Evolutionary conservation across 2,329 filamentous ascomycete genomes (phyloP).

Genomic region (Alternaria brassicicola): DNA sequence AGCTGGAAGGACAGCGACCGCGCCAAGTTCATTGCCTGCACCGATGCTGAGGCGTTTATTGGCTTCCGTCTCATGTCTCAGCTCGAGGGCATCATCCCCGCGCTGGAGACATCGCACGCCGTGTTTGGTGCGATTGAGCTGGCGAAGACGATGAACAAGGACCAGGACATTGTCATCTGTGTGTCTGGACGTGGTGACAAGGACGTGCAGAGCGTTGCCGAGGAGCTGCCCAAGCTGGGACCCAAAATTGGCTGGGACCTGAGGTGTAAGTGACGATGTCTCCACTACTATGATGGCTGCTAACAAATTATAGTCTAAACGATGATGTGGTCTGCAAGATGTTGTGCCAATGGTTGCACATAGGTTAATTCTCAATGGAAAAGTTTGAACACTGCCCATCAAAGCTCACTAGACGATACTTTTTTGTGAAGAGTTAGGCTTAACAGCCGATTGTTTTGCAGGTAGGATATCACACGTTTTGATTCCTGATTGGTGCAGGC

Average conservation of each 20-base stretch:
- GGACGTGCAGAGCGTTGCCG: slow-evolving; percentile 97
- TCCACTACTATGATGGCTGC: slow-evolving; percentile 4
- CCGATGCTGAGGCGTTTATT: slow-evolving; percentile 85
- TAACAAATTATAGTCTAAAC: slow-evolving; percentile 36
- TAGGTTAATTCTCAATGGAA: neutral
- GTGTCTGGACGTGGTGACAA: slow-evolving; percentile 94
- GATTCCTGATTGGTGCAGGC: slow-evolving; percentile 11
- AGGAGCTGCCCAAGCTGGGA: slow-evolving; percentile 86
- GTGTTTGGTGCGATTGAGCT: slow-evolving; percentile 88
- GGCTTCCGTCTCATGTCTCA: slow-evolving; percentile 86
- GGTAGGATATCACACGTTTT: slow-evolving; percentile 11
- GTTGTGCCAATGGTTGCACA: neutral
- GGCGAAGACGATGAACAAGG: slow-evolving; percentile 90
- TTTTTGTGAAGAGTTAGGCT: neutral
- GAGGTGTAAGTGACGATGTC: slow-evolving; percentile 51
- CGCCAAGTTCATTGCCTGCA: slow-evolving; percentile 88
- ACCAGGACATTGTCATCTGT: slow-evolving; percentile 90
- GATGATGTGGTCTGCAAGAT: neutral
- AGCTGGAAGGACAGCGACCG: slow-evolving; percentile 90
- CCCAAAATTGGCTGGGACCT: slow-evolving; percentile 81
- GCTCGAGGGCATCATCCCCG: slow-evolving; percentile 95
- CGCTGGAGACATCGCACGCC: slow-evolving; percentile 90
- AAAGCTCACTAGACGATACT: neutral
- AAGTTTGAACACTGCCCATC: neutral
- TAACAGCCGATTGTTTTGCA: neutral